These are phyloP conservation scores for Diplodia intermedia DNA, from an alignment of 2,329 filamentous ascomycete species.

Conservation along the genomic window DNA sequence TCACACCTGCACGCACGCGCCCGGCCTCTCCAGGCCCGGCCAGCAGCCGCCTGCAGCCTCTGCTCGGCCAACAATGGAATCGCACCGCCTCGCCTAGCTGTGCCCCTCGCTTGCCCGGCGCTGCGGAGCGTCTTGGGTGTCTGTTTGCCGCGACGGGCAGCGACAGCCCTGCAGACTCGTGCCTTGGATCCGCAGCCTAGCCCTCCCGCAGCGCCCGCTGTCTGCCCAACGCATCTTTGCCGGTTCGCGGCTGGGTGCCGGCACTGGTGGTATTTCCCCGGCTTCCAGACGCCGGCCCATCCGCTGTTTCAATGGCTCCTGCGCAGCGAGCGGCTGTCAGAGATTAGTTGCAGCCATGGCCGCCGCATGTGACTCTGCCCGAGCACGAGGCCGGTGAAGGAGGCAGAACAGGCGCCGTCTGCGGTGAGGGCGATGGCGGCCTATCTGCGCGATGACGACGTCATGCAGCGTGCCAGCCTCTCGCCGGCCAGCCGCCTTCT, in stretches of 20 bases:
- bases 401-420: conserved; percentile 8
- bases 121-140: conserved; percentile 10
- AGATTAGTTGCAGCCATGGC: neutral
- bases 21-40: neutral
- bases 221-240: conserved; percentile 24
- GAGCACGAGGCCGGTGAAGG: conserved; percentile 7
- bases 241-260: conserved; percentile 10
- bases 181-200: conserved; percentile 23
- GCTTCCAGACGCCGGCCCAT: neutral
- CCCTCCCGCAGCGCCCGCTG: conserved; percentile 17
- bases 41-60: conserved; percentile 1
- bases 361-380: conserved; percentile 20
- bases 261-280: neutral
- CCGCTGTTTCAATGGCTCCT: conserved; percentile 19
- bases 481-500: neutral
- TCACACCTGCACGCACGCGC: conserved; percentile 11
- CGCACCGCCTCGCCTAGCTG: neutral
- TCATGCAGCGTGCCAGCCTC: neutral
- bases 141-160: conserved; percentile 1
- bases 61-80: neutral
- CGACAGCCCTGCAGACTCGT: conserved; percentile 20
- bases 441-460: conserved; percentile 26
- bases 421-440: conserved; percentile 15
- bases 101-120: neutral
- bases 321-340: conserved; percentile 3